Base-by-base conservation (phyloP, 179 eudicot genomes). In the Drosera spatulata region DNA sequence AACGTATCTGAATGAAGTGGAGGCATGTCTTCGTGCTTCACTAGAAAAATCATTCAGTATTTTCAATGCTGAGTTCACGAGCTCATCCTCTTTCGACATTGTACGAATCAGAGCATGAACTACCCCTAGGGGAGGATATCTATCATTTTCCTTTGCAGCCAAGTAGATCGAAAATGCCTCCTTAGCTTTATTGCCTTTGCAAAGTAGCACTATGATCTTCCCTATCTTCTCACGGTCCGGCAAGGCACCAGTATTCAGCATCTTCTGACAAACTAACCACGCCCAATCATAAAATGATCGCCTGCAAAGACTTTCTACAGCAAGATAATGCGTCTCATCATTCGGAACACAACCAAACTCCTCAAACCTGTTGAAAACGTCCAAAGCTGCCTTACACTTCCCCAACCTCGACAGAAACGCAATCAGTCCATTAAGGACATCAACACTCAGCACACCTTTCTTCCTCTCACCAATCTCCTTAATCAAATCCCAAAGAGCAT, bases 401-500 rank as follows among this genome's bases (percentile, higher is more conserved):
- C 88, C 85, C 62, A 86, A 58, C 61, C 64, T 76, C 0, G 88
- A 82, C 39, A 89, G 67, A 4, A 59, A 64, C 10, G 79, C 66
- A n/a, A 93, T 71, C 80, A 93, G 45, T 51, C 66, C 70, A 75
- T 93, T 93, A 37, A 93, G 85, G 40, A 76, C 66, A 33, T 70
- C 71, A 0, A 80, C 68, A 44, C 59, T 75, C 65, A 93, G 39
- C 54, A 73, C 56, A 12, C 82, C 72, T 33, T 59, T 73, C 58
- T 78, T 75, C 68, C 73, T 79, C 63, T 65, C 82, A 40, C 85
- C 95, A 9, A 86, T 53, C 68, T 80, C 90, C 68, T 81, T 79
- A 6, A 82, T 58, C 73, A 89, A 65, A 77, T 89, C 88, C 99
- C 95, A 89, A 68, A 89, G 71, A 15, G 80, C 85, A 64, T 82